These are phyloP conservation scores for Leishmania martiniquensis DNA, from an alignment of 208 protist species.

Conservation along the genomic window DNA sequence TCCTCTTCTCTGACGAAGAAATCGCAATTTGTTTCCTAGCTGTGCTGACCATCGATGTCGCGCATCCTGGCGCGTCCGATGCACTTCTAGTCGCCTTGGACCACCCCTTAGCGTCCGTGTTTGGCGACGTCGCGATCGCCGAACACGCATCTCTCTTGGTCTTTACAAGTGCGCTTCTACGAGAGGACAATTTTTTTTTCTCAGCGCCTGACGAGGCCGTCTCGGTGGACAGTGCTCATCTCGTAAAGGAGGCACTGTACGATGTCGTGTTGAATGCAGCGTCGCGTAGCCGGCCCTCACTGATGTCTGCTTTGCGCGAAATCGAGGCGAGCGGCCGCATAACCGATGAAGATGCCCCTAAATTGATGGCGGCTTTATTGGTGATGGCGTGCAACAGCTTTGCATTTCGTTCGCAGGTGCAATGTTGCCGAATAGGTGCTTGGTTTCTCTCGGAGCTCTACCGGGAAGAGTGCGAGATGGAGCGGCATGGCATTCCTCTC, in stretches of 20 bases:
- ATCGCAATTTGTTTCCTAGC: slow-evolving; percentile 81
- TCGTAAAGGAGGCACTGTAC: slow-evolving; percentile 59
- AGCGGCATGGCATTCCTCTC: slow-evolving; percentile 41
- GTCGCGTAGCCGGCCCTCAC: slow-evolving; percentile 30
- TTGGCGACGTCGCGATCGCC: slow-evolving; percentile 57
- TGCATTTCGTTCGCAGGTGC: slow-evolving; percentile 52
- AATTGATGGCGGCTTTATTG: slow-evolving; percentile 58
- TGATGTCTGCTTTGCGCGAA: slow-evolving; percentile 43
- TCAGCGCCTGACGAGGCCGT: slow-evolving; percentile 17
- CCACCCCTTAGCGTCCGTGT: slow-evolving; percentile 77
- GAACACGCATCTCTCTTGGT: slow-evolving; percentile 58
- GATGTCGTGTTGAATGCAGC: slow-evolving; percentile 54
- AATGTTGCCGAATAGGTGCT: slow-evolving; percentile 49
- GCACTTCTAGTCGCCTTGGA: slow-evolving; percentile 64
- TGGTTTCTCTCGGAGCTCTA: slow-evolving; percentile 53
- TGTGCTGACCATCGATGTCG: slow-evolving; percentile 71
- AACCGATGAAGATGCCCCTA: slow-evolving; percentile 39
- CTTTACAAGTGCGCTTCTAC: slow-evolving; percentile 50
- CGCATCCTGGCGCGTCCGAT: slow-evolving; percentile 84
- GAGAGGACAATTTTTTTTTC: slow-evolving; percentile 63
- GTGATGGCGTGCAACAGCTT: slow-evolving; percentile 65
- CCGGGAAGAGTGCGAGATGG: slow-evolving; percentile 56
- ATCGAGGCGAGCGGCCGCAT: slow-evolving; percentile 42
- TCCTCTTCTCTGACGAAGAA: slow-evolving; percentile 87
- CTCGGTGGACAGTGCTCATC: slow-evolving; percentile 32